Conservation (phyloP, 2,329 filamentous ascomycete species). For the Colletotrichum sidae region DNA sequence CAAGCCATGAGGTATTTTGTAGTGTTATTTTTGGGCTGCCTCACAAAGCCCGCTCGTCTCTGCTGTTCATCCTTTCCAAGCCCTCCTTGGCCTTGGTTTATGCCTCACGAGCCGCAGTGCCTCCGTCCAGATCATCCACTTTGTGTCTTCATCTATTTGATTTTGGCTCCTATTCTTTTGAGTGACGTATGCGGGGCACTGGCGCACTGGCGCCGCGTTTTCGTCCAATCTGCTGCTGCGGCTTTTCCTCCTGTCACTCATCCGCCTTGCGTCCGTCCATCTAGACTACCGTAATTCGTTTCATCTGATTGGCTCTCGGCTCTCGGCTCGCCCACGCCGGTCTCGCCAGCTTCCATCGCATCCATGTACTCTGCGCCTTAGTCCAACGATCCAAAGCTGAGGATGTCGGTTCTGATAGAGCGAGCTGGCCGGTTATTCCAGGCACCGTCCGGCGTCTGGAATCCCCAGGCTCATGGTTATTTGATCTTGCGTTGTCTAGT, state of each 20-base stretch:
- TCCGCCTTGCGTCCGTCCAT: constrained; percentile 7
- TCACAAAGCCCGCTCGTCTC: constrained; percentile 11
- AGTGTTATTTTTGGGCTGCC: constrained; percentile 29
- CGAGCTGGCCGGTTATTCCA: constrained; percentile 53
- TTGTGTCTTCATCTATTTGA: constrained; percentile 5
- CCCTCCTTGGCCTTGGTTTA: constrained; percentile 16
- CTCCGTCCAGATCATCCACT: not conserved
- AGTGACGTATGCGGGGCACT: constrained; percentile 37
- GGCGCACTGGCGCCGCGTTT: not conserved
- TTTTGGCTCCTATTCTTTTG: constrained; percentile 8
- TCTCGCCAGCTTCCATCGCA: constrained; percentile 40
- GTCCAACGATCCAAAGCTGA: constrained; percentile 70
- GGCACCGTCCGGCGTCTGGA: not conserved
- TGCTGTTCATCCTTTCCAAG: constrained; percentile 8
- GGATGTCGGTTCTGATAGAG: constrained; percentile 73
- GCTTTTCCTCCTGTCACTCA: constrained; percentile 5
- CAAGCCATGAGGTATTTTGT: not conserved
- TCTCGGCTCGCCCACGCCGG: constrained; percentile 6
- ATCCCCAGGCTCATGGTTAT: constrained; percentile 29
- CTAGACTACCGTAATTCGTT: constrained; percentile 12
- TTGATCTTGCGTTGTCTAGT: constrained; percentile 72
- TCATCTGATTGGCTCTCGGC: constrained; percentile 17
- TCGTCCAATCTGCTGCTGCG: constrained; percentile 2
- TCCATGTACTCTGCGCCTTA: constrained; percentile 71
- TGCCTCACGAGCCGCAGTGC: constrained; percentile 6